Evolutionary conservation across 768 basidiomycete species (phyloP).

Genomic region (Pleurotus sapidus): DNA sequence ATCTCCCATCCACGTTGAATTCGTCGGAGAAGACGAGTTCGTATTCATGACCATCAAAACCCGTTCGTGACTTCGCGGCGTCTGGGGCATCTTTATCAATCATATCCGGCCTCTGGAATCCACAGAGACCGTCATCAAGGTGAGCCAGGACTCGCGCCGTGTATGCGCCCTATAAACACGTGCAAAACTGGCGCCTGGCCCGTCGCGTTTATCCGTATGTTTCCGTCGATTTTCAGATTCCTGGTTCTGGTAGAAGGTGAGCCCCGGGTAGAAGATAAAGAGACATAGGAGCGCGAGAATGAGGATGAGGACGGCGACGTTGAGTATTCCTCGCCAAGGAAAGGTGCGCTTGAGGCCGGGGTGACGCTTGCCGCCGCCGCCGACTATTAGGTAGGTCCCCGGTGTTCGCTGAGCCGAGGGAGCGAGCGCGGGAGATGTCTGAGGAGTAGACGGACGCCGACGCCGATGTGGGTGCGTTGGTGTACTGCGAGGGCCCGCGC

Average conservation of each 20-base stretch:
- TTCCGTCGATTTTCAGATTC: conserved; percentile 53
- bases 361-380: neutral
- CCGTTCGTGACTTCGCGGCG: conserved; percentile 54
- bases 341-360: conserved; percentile 24
- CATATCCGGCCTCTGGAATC: conserved; percentile 50
- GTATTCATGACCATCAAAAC: conserved; percentile 71
- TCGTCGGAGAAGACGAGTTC: conserved; percentile 76
- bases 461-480: conserved; percentile 4
- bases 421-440: conserved; percentile 13
- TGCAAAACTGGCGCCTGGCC: conserved; percentile 63
- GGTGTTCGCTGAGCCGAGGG: conserved; percentile 1
- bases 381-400: neutral
- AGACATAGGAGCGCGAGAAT: conserved; percentile 60
- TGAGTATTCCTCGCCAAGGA: conserved; percentile 51
- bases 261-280: conserved; percentile 82
- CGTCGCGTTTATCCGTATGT: conserved; percentile 62
- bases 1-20: conserved; percentile 63
- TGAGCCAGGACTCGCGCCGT: neutral
- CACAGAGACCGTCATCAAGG: conserved; percentile 7
- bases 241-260: conserved; percentile 42
- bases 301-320: conserved; percentile 69
- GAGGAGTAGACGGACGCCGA: neutral
- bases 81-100: conserved; percentile 73
- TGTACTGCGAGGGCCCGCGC: conserved; percentile 13
- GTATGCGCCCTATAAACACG: conserved; percentile 12